Conservation (phyloP, 2,329 filamentous ascomycete genomes). For the Paecilomyces sp. region DNA sequence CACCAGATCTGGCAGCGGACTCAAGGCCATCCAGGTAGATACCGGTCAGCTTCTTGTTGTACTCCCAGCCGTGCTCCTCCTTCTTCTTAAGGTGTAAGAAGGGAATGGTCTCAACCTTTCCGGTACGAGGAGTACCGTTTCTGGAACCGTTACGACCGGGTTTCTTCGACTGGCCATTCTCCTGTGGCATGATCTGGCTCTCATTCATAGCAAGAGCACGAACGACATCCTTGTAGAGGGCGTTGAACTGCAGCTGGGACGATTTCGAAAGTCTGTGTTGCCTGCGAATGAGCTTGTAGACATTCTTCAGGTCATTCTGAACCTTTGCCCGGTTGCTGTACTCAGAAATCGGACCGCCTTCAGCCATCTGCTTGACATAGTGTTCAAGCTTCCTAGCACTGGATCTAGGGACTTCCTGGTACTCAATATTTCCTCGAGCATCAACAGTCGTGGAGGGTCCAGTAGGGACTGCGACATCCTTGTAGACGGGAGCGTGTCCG, state of each 20-base stretch:
- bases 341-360: conserved; percentile 96
- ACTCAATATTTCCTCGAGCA: conserved; percentile 83
- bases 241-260: conserved; percentile 93
- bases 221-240: conserved; percentile 86
- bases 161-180: conserved; percentile 60
- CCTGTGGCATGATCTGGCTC: conserved; percentile 88
- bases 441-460: conserved; percentile 91
- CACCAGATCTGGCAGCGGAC: conserved; percentile 75
- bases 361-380: conserved; percentile 97
- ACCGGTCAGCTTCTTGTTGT: conserved; percentile 96
- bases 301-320: conserved; percentile 85
- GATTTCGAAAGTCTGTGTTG: conserved; percentile 97
- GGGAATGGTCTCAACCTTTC: conserved; percentile 94
- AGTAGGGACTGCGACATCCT: conserved; percentile 88
- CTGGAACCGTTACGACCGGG: conserved; percentile 44
- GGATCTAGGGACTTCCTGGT: conserved; percentile 75
- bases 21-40: conserved; percentile 89
- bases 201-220: conserved; percentile 97
- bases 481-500: conserved; percentile 77
- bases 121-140: conserved; percentile 57
- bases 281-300: conserved; percentile 97
- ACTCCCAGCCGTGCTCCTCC: conserved; percentile 95
- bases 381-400: conserved; percentile 96
- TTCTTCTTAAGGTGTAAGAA: conserved; percentile 98
- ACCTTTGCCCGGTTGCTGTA: conserved; percentile 98